A percentile compares a stretch with the other conserved stretches of the same genome.
Conservation (phyloP, 257 asterid species). For the Solanum etuberosum region DNA sequence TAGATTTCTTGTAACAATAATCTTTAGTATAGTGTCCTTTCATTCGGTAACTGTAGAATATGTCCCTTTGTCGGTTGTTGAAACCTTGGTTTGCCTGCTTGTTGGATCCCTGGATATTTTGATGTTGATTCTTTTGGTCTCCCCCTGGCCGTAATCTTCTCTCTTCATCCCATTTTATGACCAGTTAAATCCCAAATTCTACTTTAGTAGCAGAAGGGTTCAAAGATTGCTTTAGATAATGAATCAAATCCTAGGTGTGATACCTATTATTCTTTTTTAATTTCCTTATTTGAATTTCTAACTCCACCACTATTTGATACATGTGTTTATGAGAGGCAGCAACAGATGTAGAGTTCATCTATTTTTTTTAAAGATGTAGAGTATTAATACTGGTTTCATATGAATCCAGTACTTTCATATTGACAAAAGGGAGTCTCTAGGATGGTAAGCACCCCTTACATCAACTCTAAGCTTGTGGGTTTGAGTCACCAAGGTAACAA, state of each 20-base stretch:
- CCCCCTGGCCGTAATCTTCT: neutral
- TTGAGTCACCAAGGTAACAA: neutral
- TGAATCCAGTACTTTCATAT: neutral
- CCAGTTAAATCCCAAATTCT: no score
- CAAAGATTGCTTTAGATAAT: neutral
- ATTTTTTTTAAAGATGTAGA: no score
- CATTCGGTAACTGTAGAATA: no score
- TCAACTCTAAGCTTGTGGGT: neutral
- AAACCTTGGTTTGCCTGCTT: neutral
- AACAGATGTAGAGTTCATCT: neutral
- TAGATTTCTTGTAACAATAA: neutral
- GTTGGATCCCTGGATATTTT: neutral
- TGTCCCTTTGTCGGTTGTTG: neutral
- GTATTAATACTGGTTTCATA: neutral
- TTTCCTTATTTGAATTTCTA: neutral
- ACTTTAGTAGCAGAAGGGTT: neutral
- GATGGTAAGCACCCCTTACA: neutral
- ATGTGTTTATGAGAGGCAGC: neutral
- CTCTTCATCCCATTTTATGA: neutral
- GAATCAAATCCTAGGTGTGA: neutral
- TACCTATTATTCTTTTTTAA: neutral
- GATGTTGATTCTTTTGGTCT: neutral
- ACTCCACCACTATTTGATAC: neutral
- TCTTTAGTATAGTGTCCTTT: no score
- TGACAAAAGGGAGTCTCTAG: neutral